Base-by-base conservation (phyloP, 306 rosid species). In the Alnus glutinosa region DNA sequence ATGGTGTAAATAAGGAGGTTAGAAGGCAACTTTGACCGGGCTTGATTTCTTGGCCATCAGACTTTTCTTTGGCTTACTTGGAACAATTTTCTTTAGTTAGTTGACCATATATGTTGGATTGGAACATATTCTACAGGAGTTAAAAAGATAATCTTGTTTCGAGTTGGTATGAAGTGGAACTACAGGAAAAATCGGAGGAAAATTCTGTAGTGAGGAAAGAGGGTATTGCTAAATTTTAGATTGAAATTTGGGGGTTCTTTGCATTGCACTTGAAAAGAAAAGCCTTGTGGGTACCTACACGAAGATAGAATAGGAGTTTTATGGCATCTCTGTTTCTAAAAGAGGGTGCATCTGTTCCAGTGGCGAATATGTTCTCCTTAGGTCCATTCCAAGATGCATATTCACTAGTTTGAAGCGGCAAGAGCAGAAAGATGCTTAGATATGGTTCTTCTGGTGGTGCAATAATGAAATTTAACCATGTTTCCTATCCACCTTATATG, bases 31-130 rank as follows among this genome's bases (percentile, higher is more conserved):
- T 63, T 34, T 15, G 16, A 54, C 58, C 9, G 19, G 70, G 18
- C 19, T 63, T 34, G 19, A 14, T 34, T 34, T 63, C 18, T 11
- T 34, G 68, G 68, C 12, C 28, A 32, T 62, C 68, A 57, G 12
- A 2, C 10, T 57, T 19, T 62, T 30, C 42, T 19, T 30, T 32
- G 16, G 68, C 7, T 32, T 4, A 14, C 70, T 11, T 32, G n/a
- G 42, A 63, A 34, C 44, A 63, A 63, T 63, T 34, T 54, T 12
- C 70, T 63, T 63, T 63, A 63, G 46, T 63, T 36, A 63, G 46
- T 63, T 46, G 68, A 62, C 39, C 7, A 2, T 32, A 32, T 32
- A 19, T 4, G 37, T 9, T 23, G 64, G 36, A 58, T 59, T 34
- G 42, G 70, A 63, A 30, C 70, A 63, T 63, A 63, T 32, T 63